Evolutionary conservation across 2,329 filamentous ascomycete genomes (phyloP), one percentile per base, ranked within the genome.

Genomic region (Blumeria graminis): DNA sequence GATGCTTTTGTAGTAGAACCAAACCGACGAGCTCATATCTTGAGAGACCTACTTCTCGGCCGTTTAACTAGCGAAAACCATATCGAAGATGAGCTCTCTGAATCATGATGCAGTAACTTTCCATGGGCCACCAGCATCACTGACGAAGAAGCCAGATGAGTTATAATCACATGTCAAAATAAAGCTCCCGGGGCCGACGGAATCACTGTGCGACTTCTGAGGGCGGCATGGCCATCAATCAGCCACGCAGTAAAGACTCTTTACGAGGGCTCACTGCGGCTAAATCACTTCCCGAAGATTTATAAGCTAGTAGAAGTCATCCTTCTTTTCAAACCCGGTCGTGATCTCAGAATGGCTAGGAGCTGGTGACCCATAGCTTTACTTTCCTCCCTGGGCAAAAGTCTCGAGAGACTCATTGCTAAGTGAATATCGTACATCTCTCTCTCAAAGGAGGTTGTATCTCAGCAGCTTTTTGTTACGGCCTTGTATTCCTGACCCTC

Each of bases 1-100:
- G n/a, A n/a, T n/a, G n/a, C n/a, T n/a, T n/a, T n/a, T n/a, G n/a
- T n/a, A n/a, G n/a, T n/a, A n/a, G n/a, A n/a, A n/a, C 41, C 41
- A 45, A 45, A 6, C 14, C 60, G 56, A 62, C 61, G 53, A 65
- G 62, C 41, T 16, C 18, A n/a, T 6, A n/a, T 45, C 14, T n/a
- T 45, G 18, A 11, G n/a, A 8, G 41, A 45, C 41, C 14, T 45
- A 16, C 18, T 45, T n/a, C 41, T n/a, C 41, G 41, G 8, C 41
- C 41, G 41, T 45, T 45, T 45, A 11, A 45, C 41, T n/a, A 45
- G 41, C 18, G 41, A 45, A 16, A 45, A 45, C 41, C 13, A 45
- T 16, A n/a, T 45, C 7, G 18, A 16, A 7, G 41, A 45, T n/a
- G 41, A n/a, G 6, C 14, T n/a, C 41, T 45, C 6, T 9, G 41